These are phyloP conservation scores for Elsinoe batatas DNA, from an alignment of 2,329 filamentous ascomycete species.

Conservation along the genomic window DNA sequence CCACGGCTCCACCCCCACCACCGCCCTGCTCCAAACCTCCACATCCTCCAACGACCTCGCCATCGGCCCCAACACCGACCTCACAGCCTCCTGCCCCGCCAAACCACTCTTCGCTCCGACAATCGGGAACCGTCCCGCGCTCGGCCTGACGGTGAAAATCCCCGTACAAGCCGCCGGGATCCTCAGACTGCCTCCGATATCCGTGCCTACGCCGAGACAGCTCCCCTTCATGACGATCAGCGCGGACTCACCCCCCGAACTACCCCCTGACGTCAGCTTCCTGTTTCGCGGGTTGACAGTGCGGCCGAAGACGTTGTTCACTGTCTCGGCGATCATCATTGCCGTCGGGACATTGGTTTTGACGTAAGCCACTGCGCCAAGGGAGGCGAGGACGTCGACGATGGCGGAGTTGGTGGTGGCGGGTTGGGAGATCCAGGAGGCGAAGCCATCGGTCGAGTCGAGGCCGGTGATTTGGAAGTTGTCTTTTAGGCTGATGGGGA, in stretches of 20 bases:
- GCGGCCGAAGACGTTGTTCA: conserved; percentile 56
- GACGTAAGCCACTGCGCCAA: conserved; percentile 57
- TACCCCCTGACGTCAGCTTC: conserved; percentile 52
- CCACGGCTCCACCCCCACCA: conserved; percentile 42
- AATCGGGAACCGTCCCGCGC: conserved; percentile 52
- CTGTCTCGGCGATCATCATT: conserved; percentile 59
- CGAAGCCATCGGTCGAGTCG: conserved; percentile 55
- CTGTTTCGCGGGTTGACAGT: conserved; percentile 51
- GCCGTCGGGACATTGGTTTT: conserved; percentile 63
- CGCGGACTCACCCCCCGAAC: conserved; percentile 57
- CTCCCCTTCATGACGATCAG: conserved; percentile 51
- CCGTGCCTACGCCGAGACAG: conserved; percentile 52
- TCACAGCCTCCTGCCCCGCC: conserved; percentile 55
- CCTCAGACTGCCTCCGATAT: conserved; percentile 51
- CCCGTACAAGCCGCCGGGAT: conserved; percentile 49
- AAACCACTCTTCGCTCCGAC: conserved; percentile 45
- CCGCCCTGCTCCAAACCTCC: conserved; percentile 31
- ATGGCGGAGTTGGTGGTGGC: conserved; percentile 47
- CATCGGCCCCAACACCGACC: conserved; percentile 55
- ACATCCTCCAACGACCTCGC: conserved; percentile 46
- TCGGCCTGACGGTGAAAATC: conserved; percentile 48
- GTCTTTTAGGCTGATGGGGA: conserved; percentile 60
- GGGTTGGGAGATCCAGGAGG: conserved; percentile 50
- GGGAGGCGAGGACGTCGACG: conserved; percentile 47
- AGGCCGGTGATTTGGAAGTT: conserved; percentile 55